Evolutionary conservation across 2,329 filamentous ascomycete species (phyloP), one percentile per base, ranked within the genome.

Genomic region (Ophiostoma australiae): DNA sequence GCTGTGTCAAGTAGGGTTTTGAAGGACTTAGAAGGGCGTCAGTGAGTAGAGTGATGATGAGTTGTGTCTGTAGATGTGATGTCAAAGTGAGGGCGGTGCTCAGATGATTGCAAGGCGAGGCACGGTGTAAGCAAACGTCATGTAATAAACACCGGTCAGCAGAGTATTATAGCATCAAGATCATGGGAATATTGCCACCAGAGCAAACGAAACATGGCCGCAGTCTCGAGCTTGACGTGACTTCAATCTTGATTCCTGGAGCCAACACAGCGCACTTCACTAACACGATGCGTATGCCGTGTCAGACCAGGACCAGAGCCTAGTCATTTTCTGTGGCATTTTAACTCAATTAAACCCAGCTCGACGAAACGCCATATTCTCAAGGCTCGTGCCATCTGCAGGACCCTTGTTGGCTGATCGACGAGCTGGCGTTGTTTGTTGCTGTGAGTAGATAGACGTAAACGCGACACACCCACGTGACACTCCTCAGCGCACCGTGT

Each of bases 341-440:
- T 44, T 48, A 6, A 6, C 7, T n/a, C 17, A n/a, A 8, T n/a
- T 20, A n/a, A 48, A 48, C 20, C 7, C 44, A 20, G 20, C 44
- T 20, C 3, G 44, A 48, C 44, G 3, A n/a, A 48, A 20, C 20
- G 44, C 44, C 44, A 48, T 48, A 4, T 48, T 48, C 37, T 31
- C 48, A 52, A n/a, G n/a, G n/a, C n/a, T n/a, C n/a, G n/a, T 52
- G 3, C 17, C 48, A n/a, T 48, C 44, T 48, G 15, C 6, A n/a
- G 17, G 33, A 39, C 20, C 17, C 33, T 33, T 33, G 63, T 66
- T 66, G 63, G 63, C 33, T 66, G 35, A 37, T 37, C 61, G 61
- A 65, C 61, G 31, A 20, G 31, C 31, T 65, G 27, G 61, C 61
- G 35, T 66, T 66, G n/a, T 63, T 63, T 63, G 58, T 63, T 33